Conservation (phyloP, 2,329 filamentous ascomycete genomes). For the Aspergillus felis region DNA sequence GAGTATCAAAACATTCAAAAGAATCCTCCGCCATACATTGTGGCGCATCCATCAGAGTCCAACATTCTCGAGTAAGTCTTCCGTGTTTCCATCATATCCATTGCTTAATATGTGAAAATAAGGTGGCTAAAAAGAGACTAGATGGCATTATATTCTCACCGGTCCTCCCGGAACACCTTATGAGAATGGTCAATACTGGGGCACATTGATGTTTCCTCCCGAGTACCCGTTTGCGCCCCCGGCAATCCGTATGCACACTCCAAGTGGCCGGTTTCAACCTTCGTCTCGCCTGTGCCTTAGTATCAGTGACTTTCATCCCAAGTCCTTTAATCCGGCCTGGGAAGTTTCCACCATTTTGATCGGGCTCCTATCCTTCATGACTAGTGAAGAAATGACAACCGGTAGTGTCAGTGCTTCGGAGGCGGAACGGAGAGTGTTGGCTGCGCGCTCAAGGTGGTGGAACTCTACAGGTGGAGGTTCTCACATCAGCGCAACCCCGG, state of each 20-base stretch:
- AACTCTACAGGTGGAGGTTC: constrained; percentile 90
- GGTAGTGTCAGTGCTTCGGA: constrained; percentile 77
- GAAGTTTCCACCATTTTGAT: constrained; percentile 95
- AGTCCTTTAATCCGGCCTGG: constrained; percentile 98
- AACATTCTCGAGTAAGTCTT: constrained; percentile 81
- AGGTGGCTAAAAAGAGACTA: constrained; percentile 31
- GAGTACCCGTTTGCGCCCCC: constrained; percentile 97
- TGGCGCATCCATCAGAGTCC: constrained; percentile 80
- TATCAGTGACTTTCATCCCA: constrained; percentile 96
- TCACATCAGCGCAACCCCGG: constrained; percentile 47
- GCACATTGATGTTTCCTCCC: constrained; percentile 87
- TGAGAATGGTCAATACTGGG: constrained; percentile 95
- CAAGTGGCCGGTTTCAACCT: constrained; percentile 90
- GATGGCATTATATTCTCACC: constrained; percentile 94
- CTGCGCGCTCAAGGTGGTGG: constrained; percentile 84
- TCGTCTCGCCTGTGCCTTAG: constrained; percentile 88
- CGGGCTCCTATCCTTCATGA: constrained; percentile 95
- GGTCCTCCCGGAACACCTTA: constrained; percentile 94
- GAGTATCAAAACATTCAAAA: constrained; percentile 63
- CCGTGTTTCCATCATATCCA: background rate
- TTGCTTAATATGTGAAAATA: background rate
- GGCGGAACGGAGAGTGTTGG: constrained; percentile 72
- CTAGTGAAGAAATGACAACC: constrained; percentile 96
- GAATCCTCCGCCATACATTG: constrained; percentile 84
- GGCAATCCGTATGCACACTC: constrained; percentile 98